phyloP scores from a whole-genome alignment of 352 stramenopile species.

The Globisporangium recalcitrans region DNA sequence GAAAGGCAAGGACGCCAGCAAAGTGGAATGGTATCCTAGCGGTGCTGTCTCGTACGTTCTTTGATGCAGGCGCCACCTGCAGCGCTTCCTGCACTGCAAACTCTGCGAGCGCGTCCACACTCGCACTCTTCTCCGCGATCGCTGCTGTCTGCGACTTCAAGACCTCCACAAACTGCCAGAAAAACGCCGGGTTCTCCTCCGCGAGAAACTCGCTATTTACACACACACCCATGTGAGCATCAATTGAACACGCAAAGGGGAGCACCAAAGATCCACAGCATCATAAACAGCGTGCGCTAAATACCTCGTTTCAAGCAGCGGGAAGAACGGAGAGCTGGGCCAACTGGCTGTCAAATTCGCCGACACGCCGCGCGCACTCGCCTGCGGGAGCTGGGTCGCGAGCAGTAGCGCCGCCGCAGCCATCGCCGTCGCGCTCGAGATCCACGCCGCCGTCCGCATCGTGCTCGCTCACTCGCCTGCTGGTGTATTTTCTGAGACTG shows the following conservation, averaged over 20 bases:
- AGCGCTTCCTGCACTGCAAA: constrained; percentile 53
- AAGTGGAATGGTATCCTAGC: neutral
- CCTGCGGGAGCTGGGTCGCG: constrained; percentile 10
- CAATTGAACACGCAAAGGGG: neutral
- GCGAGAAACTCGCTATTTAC: constrained; percentile 64
- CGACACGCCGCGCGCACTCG: constrained; percentile 31
- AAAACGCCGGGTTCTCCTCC: constrained; percentile 70
- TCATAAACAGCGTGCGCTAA: too few species aligned
- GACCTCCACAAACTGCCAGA: constrained; percentile 69
- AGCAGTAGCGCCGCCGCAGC: constrained; percentile 21
- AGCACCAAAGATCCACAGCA: too few species aligned
- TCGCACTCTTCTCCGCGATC: constrained; percentile 28
- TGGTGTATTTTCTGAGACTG: neutral
- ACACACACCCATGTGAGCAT: neutral
- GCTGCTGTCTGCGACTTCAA: constrained; percentile 27
- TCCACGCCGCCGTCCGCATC: constrained; percentile 19
- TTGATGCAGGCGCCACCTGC: constrained; percentile 49
- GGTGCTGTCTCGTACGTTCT: constrained; percentile 36
- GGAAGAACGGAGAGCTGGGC: constrained; percentile 51
- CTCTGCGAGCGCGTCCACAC: constrained; percentile 44
- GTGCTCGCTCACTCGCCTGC: neutral
- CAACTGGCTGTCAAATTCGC: constrained; percentile 61
- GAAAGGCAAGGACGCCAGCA: neutral
- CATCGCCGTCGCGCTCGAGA: constrained; percentile 15
- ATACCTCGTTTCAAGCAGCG: constrained; percentile 57